Evolutionary conservation across 208 protist genomes (phyloP).

Genomic region (Vickermania ingenoplastis): DNA sequence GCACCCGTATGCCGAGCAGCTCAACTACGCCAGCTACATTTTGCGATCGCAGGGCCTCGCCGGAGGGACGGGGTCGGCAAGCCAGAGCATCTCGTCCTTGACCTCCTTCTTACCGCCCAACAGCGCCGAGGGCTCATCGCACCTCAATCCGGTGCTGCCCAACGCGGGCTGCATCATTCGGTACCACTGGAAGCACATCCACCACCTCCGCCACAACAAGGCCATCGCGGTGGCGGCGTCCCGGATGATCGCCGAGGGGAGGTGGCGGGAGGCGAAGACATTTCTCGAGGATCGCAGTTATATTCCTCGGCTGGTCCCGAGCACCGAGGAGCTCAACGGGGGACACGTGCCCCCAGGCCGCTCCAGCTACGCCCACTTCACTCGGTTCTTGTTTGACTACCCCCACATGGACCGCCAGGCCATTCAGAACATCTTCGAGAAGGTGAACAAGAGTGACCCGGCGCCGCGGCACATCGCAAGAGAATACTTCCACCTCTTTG

Average conservation of each 20-base stretch:
- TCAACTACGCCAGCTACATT: background rate
- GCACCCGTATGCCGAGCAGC: background rate
- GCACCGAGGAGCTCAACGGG: conserved; percentile 12
- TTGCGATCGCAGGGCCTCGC: background rate
- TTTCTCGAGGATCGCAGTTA: conserved; percentile 44
- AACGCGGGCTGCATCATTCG: conserved; percentile 20
- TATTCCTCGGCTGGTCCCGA: conserved; percentile 15
- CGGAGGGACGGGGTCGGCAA: background rate
- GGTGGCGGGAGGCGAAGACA: conserved; percentile 61
- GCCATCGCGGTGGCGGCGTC: conserved; percentile 48
- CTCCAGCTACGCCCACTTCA: conserved; percentile 34
- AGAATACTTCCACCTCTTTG: conserved; percentile 71
- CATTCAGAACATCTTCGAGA: conserved; percentile 67
- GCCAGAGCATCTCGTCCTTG: background rate
- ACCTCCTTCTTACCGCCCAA: background rate
- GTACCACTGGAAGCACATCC: conserved; percentile 87
- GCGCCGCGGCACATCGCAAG: conserved; percentile 36
- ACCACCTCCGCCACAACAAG: conserved; percentile 72
- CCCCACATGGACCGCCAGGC: conserved; percentile 46
- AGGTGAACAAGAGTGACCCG: conserved; percentile 43
- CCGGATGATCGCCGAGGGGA: conserved; percentile 41
- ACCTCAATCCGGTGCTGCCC: background rate
- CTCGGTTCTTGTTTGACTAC: conserved; percentile 64
- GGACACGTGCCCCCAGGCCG: conserved; percentile 1
- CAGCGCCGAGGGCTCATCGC: background rate